These are phyloP conservation scores for Aspergillus aculeatinus DNA, from an alignment of 2,329 filamentous ascomycete species.

Conservation along the genomic window DNA sequence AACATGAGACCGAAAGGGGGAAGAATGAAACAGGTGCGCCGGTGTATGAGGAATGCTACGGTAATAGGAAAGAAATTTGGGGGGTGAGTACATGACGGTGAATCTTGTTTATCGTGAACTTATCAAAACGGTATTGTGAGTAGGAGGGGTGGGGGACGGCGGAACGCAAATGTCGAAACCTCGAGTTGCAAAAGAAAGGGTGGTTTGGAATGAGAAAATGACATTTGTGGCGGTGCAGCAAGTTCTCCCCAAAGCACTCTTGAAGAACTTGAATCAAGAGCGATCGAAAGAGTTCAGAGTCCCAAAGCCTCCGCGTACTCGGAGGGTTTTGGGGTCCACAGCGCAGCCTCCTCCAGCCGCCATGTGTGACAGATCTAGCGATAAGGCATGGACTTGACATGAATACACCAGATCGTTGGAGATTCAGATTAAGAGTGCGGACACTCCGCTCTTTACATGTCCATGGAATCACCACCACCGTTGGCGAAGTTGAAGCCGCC, in stretches of 20 bases:
- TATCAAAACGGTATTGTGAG: constrained; percentile 25
- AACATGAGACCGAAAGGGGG: constrained; percentile 22
- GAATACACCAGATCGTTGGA: constrained; percentile 14
- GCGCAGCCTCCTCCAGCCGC: constrained; percentile 1
- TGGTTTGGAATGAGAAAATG: neutral
- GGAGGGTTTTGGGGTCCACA: constrained; percentile 5
- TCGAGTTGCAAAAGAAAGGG: constrained; percentile 21
- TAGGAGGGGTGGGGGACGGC: constrained; percentile 14
- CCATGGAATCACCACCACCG: constrained; percentile 69
- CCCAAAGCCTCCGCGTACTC: constrained; percentile 15
- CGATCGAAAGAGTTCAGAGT: constrained; percentile 1
- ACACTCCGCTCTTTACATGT: constrained; percentile 57
- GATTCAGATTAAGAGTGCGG: constrained; percentile 16
- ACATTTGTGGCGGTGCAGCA: neutral
- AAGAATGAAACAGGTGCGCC: constrained; percentile 28
- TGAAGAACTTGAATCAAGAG: constrained; percentile 3
- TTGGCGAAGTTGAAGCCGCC: constrained; percentile 92
- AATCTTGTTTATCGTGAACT: constrained; percentile 48
- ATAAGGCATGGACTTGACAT: constrained; percentile 13
- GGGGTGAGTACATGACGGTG: constrained; percentile 48
- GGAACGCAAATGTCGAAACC: constrained; percentile 2
- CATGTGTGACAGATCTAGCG: constrained; percentile 16
- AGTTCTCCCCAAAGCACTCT: neutral
- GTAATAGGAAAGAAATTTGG: constrained; percentile 19
- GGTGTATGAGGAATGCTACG: constrained; percentile 44